Evolutionary conservation across 305 asterid genomes (phyloP).

Genomic region (Solanum chacoense): DNA sequence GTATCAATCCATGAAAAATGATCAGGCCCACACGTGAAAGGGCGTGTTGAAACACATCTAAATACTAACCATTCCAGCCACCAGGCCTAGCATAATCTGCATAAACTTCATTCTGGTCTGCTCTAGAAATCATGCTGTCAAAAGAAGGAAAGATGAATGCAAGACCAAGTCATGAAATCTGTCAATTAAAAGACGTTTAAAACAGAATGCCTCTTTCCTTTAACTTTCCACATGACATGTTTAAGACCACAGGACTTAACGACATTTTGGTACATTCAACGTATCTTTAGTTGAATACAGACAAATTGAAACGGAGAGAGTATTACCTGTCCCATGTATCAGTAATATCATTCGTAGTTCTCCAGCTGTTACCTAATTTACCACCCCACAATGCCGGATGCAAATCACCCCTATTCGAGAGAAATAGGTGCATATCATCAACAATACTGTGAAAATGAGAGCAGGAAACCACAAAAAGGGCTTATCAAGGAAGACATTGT

Average conservation of each 20-base stretch:
- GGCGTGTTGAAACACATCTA: background rate
- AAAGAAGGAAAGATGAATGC: background rate
- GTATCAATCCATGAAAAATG: background rate
- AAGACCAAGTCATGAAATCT: background rate
- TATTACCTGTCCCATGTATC: slow-evolving; percentile 78
- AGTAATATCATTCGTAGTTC: slow-evolving; percentile 68
- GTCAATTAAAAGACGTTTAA: background rate
- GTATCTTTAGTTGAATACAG: background rate
- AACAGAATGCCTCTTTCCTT: background rate
- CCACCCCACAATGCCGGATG: slow-evolving; percentile 84
- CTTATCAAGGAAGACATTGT: background rate
- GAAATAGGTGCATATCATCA: background rate
- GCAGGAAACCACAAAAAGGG: background rate
- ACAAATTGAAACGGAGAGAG: background rate
- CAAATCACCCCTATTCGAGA: slow-evolving; percentile 65
- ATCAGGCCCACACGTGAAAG: background rate
- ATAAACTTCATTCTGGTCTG: slow-evolving; percentile 78
- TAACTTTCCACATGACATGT: background rate
- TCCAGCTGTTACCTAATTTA: slow-evolving; percentile 81
- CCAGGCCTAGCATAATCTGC: slow-evolving; percentile 78
- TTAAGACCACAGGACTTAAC: fast-evolving
- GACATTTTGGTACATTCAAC: background rate
- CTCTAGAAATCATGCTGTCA: slow-evolving; percentile 78
- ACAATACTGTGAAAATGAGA: background rate
- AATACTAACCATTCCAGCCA: slow-evolving; percentile 84